phyloP scores from a whole-genome alignment of 495 filamentous ascomycete genomes.

The Hypoxylon subgilvum region DNA sequence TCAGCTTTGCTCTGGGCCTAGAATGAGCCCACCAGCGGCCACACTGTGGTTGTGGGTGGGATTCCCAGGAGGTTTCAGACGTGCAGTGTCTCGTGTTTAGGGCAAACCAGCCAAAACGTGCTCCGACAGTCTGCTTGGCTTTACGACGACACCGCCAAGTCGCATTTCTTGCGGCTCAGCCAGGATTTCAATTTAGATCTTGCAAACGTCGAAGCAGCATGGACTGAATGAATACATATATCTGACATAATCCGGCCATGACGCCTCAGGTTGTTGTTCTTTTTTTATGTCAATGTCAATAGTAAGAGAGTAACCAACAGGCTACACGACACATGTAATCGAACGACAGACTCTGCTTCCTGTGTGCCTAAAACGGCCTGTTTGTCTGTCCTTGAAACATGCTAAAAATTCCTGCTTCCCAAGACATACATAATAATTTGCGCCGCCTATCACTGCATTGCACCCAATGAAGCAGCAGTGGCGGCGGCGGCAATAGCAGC shows the following conservation, averaged over 20 bases:
- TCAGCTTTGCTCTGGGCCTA: conserved; percentile 1
- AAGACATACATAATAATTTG: conserved; percentile 27
- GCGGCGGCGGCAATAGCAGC: too few species aligned
- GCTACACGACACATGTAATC: not conserved
- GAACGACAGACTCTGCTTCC: not conserved
- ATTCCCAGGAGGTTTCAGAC: conserved; percentile 31
- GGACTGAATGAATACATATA: too few species aligned
- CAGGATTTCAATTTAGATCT: not conserved
- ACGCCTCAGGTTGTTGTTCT: too few species aligned
- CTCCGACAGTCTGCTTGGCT: conserved; percentile 1
- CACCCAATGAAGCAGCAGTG: conserved; percentile 6
- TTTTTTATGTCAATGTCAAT: too few species aligned
- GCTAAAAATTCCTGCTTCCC: conserved; percentile 33
- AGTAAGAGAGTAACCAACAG: not conserved
- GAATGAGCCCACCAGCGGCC: conserved; percentile 24
- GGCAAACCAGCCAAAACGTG: conserved; percentile 5
- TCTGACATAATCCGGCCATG: too few species aligned
- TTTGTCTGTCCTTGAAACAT: conserved; percentile 29
- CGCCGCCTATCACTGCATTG: conserved; percentile 27
- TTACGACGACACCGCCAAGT: not conserved
- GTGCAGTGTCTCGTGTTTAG: conserved; percentile 24
- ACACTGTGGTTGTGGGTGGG: conserved; percentile 19
- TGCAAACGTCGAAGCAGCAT: too few species aligned
- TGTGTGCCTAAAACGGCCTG: not conserved
- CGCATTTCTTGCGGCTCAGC: conserved; percentile 2